Evolutionary conservation across 495 filamentous ascomycete species (phyloP).

Genomic region (Friedmanniomyces simplex): DNA sequence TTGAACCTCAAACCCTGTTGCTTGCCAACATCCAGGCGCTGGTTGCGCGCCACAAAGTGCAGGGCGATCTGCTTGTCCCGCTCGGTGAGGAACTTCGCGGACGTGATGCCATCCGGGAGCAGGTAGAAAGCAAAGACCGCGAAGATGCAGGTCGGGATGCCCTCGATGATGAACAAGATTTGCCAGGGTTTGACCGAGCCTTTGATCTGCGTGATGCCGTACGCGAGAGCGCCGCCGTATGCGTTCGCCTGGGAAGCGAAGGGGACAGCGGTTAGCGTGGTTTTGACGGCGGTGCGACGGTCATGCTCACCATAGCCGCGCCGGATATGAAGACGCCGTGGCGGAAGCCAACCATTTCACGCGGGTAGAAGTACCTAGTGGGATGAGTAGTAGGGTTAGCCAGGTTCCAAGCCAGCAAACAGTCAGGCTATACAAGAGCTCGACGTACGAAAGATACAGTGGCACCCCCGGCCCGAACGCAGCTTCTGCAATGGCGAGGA

Average conservation of each 20-base stretch:
- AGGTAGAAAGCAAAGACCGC: slow-evolving; percentile 55
- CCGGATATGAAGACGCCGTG: slow-evolving; percentile 67
- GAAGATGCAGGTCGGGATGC: slow-evolving; percentile 59
- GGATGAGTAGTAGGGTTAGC: no score
- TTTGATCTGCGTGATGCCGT: slow-evolving; percentile 66
- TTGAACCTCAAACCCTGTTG: slow-evolving; percentile 14
- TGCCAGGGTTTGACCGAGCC: slow-evolving; percentile 63
- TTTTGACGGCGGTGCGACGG: no score
- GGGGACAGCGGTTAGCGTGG: no score
- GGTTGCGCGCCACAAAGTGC: slow-evolving; percentile 27
- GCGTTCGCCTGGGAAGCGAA: slow-evolving; percentile 45
- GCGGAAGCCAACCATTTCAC: slow-evolving; percentile 66
- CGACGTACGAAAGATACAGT: slow-evolving; percentile 46
- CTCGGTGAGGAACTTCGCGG: slow-evolving; percentile 57
- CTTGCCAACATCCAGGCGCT: slow-evolving; percentile 14
- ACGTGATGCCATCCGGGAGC: slow-evolving; percentile 61
- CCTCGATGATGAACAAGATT: slow-evolving; percentile 75
- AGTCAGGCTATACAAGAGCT: no score
- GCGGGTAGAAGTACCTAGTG: slow-evolving; percentile 57
- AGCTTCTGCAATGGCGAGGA: slow-evolving; percentile 40
- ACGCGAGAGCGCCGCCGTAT: slow-evolving; percentile 75
- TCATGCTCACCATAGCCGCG: slow-evolving; percentile 45
- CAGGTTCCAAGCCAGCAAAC: no score
- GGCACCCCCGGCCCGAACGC: slow-evolving; percentile 36
- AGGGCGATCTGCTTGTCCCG: slow-evolving; percentile 62